Evolutionary conservation across 805 yeast species (phyloP), one percentile per base, ranked within the genome.

Genomic region (Hanseniaspora hatyaiensis): DNA sequence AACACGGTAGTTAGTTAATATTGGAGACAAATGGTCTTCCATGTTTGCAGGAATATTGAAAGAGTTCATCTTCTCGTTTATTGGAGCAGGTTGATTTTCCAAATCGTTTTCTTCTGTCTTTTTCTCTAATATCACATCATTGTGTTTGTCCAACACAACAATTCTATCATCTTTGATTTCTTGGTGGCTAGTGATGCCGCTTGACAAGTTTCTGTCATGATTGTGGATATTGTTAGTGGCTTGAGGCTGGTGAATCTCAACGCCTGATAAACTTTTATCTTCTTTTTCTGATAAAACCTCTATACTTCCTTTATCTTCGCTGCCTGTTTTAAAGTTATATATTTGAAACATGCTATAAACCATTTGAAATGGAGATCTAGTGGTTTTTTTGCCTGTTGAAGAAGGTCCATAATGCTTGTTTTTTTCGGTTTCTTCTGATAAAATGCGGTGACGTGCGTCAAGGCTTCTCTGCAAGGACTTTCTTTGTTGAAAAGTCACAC

Each of bases 1-100:
- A 2, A 74, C 68, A 45, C 69, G 59, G 2, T 69, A 69, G 41
- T 61, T 60, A 18, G 60, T 59, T 29, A 67, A 52, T 34, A 65
- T 65, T 5, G 65, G 53, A 1, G 70, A 60, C 5, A 64, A 58
- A 53, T 47, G 57, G 50, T 36, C 54, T 40, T 34, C 53, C 55
- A 2, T 59, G 53, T 34, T 45, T 51, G 16, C 36, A 51, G 16
- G 60, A 52, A 15, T 33, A 32, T 20, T 26, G 29, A 8, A 26
- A 26, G 29, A 52, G 37, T 19, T 57, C 58, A 36, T 51, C 50
- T n/a, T 46, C 22, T 43, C 43, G 28, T 34, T 34, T 15, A 19
- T 24, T 18, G 31, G 37, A 3, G 16, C 24, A 24, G n/a, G n/a
- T n/a, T n/a, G n/a, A n/a, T n/a, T n/a, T n/a, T n/a, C n/a, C n/a